These are phyloP conservation scores for Elongisporangium senticosum DNA, from an alignment of 352 stramenopile genomes.

Conservation along the genomic window DNA sequence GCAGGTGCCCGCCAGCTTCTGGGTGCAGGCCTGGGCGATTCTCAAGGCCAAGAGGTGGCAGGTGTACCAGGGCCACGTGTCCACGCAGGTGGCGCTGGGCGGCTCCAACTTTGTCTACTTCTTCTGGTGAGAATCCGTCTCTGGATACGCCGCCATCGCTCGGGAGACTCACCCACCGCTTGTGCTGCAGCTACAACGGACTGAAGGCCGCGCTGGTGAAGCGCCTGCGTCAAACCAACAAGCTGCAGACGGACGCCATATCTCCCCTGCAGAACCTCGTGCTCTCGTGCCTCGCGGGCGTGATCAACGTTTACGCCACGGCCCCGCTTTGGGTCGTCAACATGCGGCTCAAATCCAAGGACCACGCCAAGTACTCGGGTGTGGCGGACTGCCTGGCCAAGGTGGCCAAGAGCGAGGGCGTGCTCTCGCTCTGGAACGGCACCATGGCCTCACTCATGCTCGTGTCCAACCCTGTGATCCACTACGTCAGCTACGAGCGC, in stretches of 20 bases:
- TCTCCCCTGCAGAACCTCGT: conserved; percentile 52
- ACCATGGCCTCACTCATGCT: conserved; percentile 89
- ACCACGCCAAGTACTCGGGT: conserved; percentile 54
- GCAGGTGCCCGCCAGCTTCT: conserved; percentile 28
- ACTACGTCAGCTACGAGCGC: conserved; percentile 94
- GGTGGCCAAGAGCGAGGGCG: conserved; percentile 65
- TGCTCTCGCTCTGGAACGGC: conserved; percentile 89
- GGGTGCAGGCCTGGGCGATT: conserved; percentile 35
- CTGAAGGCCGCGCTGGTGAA: conserved; percentile 62
- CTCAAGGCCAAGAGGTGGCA: conserved; percentile 60
- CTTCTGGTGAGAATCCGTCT: conserved; percentile 50
- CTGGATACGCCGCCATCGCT: conserved; percentile 12
- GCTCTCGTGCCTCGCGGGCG: conserved; percentile 66
- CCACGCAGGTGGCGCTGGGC: conserved; percentile 67
- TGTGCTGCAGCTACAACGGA: conserved; percentile 48
- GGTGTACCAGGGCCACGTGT: conserved; percentile 75
- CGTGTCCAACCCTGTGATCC: conserved; percentile 94
- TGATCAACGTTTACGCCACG: conserved; percentile 81
- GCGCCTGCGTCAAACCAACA: conserved; percentile 35
- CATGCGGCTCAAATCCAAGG: conserved; percentile 88
- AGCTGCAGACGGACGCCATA: conserved; percentile 28
- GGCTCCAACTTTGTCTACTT: conserved; percentile 88
- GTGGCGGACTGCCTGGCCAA: conserved; percentile 49
- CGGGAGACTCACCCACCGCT: not conserved
- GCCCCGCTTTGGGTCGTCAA: conserved; percentile 93